Conservation (phyloP, 2,329 filamentous ascomycete species). For the Colletotrichum lentis region DNA sequence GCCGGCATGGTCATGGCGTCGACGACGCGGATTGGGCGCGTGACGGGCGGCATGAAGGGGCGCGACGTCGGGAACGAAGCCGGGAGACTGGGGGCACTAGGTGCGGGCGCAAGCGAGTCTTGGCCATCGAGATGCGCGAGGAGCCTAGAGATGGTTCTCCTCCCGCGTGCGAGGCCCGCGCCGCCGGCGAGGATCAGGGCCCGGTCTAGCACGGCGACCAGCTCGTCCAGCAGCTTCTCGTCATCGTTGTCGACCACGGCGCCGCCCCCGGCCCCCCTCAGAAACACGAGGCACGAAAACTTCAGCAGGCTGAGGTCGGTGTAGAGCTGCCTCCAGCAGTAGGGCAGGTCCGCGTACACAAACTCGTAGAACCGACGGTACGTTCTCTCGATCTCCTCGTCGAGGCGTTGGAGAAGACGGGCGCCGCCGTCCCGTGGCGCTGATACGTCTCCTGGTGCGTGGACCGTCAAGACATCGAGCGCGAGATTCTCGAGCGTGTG, state of each 20-base stretch:
- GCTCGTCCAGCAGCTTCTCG: slow-evolving; percentile 55
- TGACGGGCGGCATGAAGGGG: slow-evolving; percentile 53
- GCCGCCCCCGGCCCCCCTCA: background rate
- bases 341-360: slow-evolving; percentile 71
- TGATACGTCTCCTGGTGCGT: background rate
- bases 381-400: slow-evolving; percentile 22
- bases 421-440: background rate
- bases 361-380: slow-evolving; percentile 67
- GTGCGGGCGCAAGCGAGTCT: background rate
- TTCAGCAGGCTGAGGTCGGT: slow-evolving; percentile 74
- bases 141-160: slow-evolving; percentile 57
- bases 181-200: slow-evolving; percentile 79
- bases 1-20: slow-evolving; percentile 60
- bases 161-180: slow-evolving; percentile 59
- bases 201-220: slow-evolving; percentile 76
- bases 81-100: background rate
- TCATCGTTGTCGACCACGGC: slow-evolving; percentile 17
- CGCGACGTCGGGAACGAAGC: slow-evolving; percentile 41
- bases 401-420: slow-evolving; percentile 10
- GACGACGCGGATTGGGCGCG: slow-evolving; percentile 52
- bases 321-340: slow-evolving; percentile 75
- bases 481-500: background rate
- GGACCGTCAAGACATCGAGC: background rate
- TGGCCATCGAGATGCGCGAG: slow-evolving; percentile 16
- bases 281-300: slow-evolving; percentile 48